Evolutionary conservation across 805 yeast genomes (phyloP), one percentile per base, ranked within the genome.

Genomic region (Ogataea polymorpha): DNA sequence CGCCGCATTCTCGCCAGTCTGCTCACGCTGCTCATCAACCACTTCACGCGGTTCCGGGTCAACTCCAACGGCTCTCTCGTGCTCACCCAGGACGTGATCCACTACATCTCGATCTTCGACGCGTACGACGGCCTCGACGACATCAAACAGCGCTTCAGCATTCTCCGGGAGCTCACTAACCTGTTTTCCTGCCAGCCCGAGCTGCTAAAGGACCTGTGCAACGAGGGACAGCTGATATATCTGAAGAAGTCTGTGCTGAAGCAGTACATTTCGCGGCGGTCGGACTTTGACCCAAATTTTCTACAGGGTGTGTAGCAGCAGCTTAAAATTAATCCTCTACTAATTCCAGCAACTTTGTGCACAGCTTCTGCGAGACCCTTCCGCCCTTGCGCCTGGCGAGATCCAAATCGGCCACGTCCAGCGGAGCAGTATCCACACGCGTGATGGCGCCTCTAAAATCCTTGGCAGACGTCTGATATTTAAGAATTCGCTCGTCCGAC

Each of bases 171-270:
- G 51, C 75, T 90, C 46, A 88, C 91, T 23, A 87, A 86, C 54
- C 66, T 90, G 44, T 90, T 82, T 60, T 82, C 95, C 0, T 95
- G 87, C 13, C 93, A 86, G 56, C 84, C 91, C 2, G 85, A 85
- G 42, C 72, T 86, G 51, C 66, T 89, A 40, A 80, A 80, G 48
- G 85, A 95, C 1, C 70, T 89, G 55, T 79, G 88, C 2, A 79
- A 81, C 29, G 96, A 88, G 55, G 93, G 96, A 1, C 87, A 81
- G 51, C 67, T 89, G 47, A 79, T 82, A 1, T 72, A 71, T 42
- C 70, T 87, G 58, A 81, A 79, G 55, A 80, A 80, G 8, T 71
- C 70, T 35, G 66, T 82, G 6, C 67, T 86, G 24, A 74, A 82
- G 44, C 82, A 77, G 50, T 85, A 82, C 50, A 77, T 86, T 34